Base-by-base conservation (phyloP, 164 flowering plant genomes). In the Tetrastigma voinierianum region DNA sequence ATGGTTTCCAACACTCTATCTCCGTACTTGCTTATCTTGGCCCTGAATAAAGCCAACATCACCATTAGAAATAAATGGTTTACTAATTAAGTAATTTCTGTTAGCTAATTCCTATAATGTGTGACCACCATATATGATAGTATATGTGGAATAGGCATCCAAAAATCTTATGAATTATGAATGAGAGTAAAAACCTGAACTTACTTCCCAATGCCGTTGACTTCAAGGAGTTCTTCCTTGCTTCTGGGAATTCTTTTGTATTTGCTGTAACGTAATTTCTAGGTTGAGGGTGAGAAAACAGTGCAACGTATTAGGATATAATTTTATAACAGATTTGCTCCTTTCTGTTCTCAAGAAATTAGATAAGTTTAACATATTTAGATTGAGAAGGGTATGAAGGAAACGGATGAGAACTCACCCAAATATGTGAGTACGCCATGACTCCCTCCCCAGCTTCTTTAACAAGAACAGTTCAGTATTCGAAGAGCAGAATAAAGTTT, bases 181-280 rank as follows among this genome's bases (percentile, higher is more conserved):
- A n/a, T n/a, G n/a, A n/a, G n/a, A n/a, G n/a, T n/a, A n/a, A n/a
- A n/a, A n/a, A n/a, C n/a, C n/a, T n/a, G n/a, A 62, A 76, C 98
- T 86, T 90, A 94, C 97, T 86, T 85, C 72, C 95, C 86, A 45
- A 94, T 84, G 80, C 98, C 98, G 72, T 70, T 82, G 65, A 91
- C 80, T 63, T 91, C 97, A 23, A 86, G 89, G 65, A 95, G 91
- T 71, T 90, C 96, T 67, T 87, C 87, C 77, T 79, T 86, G 64
- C 86, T 84, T 76, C 96, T 79, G 25, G 99, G 98, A 57, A 89
- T 43, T 71, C 72, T 81, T 72, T 74, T 78, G 82, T 32, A 95
- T 82, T 24, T 74, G 75, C 74, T 86, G 87, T 75, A 95, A 60
- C 2, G 84, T 78, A 15, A 86, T 92, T 87, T 47, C 99, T 95